Conservation (phyloP, 2,329 filamentous ascomycete species). For the Rutstroemia sp. region DNA sequence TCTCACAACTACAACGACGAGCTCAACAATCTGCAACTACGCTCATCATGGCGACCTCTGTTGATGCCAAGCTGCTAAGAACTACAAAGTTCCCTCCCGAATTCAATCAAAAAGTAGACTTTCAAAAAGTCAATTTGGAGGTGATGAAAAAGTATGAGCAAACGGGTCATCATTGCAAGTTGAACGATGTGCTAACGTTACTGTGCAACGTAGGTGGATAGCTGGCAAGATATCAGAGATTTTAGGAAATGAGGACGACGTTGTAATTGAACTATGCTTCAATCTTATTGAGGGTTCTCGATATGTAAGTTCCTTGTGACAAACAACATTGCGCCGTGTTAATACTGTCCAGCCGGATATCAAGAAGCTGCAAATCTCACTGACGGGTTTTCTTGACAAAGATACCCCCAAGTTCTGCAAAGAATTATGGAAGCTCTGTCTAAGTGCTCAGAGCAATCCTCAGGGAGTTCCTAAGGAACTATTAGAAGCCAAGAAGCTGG, state of each 20-base stretch:
- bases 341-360: constrained; percentile 69
- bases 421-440: constrained; percentile 82
- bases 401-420: constrained; percentile 86
- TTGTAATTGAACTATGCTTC: constrained; percentile 80
- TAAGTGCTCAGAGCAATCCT: constrained; percentile 82
- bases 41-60: constrained; percentile 63
- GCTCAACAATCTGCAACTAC: neutral
- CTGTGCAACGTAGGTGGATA: constrained; percentile 66
- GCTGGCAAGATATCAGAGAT: constrained; percentile 80
- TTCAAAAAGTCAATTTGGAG: constrained; percentile 92
- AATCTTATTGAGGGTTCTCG: constrained; percentile 65
- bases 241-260: constrained; percentile 87
- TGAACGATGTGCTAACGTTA: constrained; percentile 13
- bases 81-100: constrained; percentile 90
- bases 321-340: constrained; percentile 15
- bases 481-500: constrained; percentile 90
- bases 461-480: constrained; percentile 92
- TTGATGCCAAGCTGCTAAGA: constrained; percentile 83
- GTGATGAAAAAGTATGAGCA: constrained; percentile 86
- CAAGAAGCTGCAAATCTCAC: constrained; percentile 87
- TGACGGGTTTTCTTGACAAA: constrained; percentile 92
- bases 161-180: constrained; percentile 12
- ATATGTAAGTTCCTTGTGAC: constrained; percentile 49
- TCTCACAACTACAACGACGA: neutral
- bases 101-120: constrained; percentile 94